phyloP scores from a whole-genome alignment of 2,329 filamentous ascomycete genomes.

The Fusarium multiceps region DNA sequence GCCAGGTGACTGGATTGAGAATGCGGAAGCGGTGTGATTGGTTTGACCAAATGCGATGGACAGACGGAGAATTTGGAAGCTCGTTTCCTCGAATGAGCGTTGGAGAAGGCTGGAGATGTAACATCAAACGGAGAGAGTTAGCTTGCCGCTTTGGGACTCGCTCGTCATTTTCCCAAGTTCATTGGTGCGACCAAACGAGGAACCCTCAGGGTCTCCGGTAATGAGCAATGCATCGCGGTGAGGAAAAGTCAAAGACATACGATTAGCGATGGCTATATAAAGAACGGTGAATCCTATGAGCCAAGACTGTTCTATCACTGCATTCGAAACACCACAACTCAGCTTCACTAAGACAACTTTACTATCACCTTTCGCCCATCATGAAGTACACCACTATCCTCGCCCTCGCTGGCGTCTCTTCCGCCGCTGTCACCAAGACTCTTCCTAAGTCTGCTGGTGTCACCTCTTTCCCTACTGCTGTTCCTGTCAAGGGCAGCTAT shows the following conservation, averaged over 20 bases:
- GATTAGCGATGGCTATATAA: constrained; percentile 25
- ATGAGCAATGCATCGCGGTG: neutral
- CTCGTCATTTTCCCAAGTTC: neutral
- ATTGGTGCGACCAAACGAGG: constrained; percentile 19
- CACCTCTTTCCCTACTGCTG: constrained; percentile 35
- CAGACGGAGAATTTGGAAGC: constrained; percentile 24
- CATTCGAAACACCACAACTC: neutral
- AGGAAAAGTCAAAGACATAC: neutral
- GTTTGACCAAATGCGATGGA: neutral
- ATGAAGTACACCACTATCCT: constrained; percentile 39
- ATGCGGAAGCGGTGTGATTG: constrained; percentile 2
- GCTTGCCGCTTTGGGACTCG: constrained; percentile 24
- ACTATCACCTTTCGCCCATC: neutral
- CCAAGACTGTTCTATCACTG: neutral
- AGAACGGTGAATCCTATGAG: neutral
- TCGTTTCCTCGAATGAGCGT: constrained; percentile 36
- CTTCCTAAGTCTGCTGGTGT: constrained; percentile 35
- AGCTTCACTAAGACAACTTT: neutral
- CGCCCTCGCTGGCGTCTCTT: constrained; percentile 33
- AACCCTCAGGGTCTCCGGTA: neutral
- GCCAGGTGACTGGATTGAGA: constrained; percentile 7
- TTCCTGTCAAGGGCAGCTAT: constrained; percentile 35
- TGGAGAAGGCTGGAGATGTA: constrained; percentile 16
- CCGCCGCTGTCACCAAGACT: constrained; percentile 38
- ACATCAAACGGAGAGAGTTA: constrained; percentile 26